A percentile compares a stretch with the other conserved stretches of the same genome.
These are phyloP conservation scores for Isoetes taiwanensis DNA, from an alignment of 75 land plant genomes.

Conservation along the genomic window DNA sequence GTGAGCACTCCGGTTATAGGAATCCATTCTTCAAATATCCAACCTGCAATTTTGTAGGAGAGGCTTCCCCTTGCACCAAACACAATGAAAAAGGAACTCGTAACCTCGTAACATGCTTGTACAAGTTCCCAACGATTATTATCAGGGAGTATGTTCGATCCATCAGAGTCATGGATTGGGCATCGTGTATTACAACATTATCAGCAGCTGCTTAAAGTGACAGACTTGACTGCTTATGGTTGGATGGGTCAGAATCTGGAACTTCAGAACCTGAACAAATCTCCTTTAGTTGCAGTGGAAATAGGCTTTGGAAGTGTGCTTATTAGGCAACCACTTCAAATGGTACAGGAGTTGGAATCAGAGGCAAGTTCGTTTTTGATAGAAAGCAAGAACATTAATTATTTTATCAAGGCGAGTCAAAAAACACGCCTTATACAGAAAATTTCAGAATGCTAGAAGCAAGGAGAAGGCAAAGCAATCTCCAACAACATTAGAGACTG, in stretches of 20 bases:
- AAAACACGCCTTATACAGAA: too few relatives aligned
- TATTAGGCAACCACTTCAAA: conserved; percentile 40
- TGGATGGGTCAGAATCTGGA: conserved; percentile 57
- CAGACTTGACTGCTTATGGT: conserved; percentile 38
- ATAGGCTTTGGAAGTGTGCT: conserved; percentile 80
- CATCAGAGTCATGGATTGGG: conserved; percentile 31
- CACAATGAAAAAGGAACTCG: too few relatives aligned
- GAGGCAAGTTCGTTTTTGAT: conserved; percentile 32
- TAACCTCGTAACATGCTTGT: conserved; percentile 48
- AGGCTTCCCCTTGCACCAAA: too few relatives aligned
- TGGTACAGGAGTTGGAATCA: conserved; percentile 39
- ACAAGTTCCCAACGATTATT: conserved; percentile 57
- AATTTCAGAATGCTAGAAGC: too few relatives aligned
- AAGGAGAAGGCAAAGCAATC: too few relatives aligned
- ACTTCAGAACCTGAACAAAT: conserved; percentile 31
- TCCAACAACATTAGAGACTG: too few relatives aligned
- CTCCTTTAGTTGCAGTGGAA: conserved; percentile 57
- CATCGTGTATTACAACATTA: conserved; percentile 47
- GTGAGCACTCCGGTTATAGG: too few relatives aligned
- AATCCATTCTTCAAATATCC: too few relatives aligned
- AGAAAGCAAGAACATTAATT: conserved; percentile 13
- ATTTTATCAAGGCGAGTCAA: too few relatives aligned
- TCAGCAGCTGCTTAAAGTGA: conserved; percentile 47
- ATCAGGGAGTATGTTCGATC: conserved; percentile 66
- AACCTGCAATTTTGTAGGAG: too few relatives aligned